Evolutionary conservation across 805 yeast genomes (phyloP).

Genomic region (Myxozyma geophila): DNA sequence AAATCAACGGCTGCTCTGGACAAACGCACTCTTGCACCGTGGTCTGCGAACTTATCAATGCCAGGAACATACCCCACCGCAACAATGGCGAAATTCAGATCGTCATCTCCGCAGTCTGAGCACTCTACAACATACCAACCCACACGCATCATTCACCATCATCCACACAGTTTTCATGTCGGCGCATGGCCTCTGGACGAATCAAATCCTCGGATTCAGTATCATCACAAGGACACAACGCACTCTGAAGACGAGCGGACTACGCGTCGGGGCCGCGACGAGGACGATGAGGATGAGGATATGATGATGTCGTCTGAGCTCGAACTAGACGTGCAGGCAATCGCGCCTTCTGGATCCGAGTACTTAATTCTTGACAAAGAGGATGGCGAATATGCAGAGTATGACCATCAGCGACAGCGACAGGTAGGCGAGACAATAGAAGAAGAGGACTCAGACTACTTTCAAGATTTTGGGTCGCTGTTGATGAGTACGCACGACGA

Average conservation of each 20-base stretch:
- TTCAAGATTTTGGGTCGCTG: conserved; percentile 21
- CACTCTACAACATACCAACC: not conserved
- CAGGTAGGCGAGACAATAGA: not conserved
- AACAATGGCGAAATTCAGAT: not conserved
- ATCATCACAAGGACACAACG: too few species aligned
- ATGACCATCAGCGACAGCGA: not conserved
- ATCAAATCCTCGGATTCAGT: too few species aligned
- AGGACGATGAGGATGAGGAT: conserved; percentile 9
- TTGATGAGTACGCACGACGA: not conserved
- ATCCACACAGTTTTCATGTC: not conserved
- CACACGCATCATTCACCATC: not conserved
- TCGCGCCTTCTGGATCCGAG: conserved; percentile 29
- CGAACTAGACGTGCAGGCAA: conserved; percentile 22
- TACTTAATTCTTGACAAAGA: conserved; percentile 14
- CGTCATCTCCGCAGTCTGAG: not conserved
- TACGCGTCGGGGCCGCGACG: not conserved
- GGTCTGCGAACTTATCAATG: not conserved
- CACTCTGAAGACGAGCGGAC: too few species aligned
- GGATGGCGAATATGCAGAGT: not conserved
- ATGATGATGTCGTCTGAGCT: conserved; percentile 19
- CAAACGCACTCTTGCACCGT: too few species aligned
- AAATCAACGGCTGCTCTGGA: too few species aligned
- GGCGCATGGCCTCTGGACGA: conserved; percentile 3
- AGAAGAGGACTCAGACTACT: conserved; percentile 22
- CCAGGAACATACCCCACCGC: not conserved